Percentiles rank a stretch among this genome's conserved stretches.
phyloP scores from a whole-genome alignment of 2,329 filamentous ascomycete species.

The Leptographium galeiforme region DNA sequence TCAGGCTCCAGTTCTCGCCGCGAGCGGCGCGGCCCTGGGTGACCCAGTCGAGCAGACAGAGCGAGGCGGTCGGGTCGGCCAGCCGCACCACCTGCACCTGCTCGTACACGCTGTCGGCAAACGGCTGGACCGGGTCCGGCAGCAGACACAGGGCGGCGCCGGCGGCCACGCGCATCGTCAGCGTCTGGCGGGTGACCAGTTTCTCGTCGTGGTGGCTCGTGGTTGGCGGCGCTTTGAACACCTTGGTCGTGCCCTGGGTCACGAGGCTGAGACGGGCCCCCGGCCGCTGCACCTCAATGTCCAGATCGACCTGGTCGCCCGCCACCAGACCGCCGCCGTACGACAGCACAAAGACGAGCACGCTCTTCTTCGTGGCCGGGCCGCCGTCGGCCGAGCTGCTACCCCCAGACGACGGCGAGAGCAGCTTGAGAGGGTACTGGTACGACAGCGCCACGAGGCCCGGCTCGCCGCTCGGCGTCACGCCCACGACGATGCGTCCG shows the following conservation, averaged over 20 bases:
- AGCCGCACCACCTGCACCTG: constrained; percentile 70
- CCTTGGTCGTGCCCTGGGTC: constrained; percentile 78
- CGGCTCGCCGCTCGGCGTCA: constrained; percentile 58
- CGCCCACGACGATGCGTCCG: constrained; percentile 60
- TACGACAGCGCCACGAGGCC: constrained; percentile 66
- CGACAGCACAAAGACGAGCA: constrained; percentile 79
- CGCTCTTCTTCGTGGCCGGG: constrained; percentile 36
- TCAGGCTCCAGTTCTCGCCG: constrained; percentile 80
- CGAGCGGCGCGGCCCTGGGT: constrained; percentile 73
- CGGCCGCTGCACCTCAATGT: constrained; percentile 49
- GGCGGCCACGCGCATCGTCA: constrained; percentile 36
- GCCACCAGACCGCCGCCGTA: constrained; percentile 90
- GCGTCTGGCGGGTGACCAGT: constrained; percentile 40
- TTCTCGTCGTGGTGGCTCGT: no score
- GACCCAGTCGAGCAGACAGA: constrained; percentile 90
- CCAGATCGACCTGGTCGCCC: constrained; percentile 67
- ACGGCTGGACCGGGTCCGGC: constrained; percentile 89
- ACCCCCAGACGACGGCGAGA: constrained; percentile 48
- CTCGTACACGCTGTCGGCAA: constrained; percentile 68
- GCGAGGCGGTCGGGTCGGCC: constrained; percentile 29
- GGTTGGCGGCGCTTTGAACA: constrained; percentile 69
- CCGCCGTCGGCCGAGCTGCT: background rate
- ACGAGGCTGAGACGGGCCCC: constrained; percentile 54
- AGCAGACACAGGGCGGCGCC: constrained; percentile 51
- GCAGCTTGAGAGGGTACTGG: constrained; percentile 89